Conservation (phyloP, 164 flowering plant species). For the Magnolia officinalis region DNA sequence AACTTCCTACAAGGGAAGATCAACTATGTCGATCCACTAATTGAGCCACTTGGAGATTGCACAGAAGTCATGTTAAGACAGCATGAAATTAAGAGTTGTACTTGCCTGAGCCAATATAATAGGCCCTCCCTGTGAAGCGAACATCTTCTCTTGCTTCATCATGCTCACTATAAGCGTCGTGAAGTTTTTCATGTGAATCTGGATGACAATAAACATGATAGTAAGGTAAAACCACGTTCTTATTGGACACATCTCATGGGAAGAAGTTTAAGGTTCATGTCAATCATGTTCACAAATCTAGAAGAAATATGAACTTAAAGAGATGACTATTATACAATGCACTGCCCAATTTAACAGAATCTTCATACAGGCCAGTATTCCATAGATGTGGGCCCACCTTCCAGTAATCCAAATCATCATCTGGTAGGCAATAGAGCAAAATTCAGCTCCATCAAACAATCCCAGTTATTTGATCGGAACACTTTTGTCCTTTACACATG, state of each 20-base stretch:
- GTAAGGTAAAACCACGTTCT: background rate
- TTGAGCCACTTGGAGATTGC: no score
- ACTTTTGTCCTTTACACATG: background rate
- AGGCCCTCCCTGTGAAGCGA: constrained; percentile 98
- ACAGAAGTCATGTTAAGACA: background rate
- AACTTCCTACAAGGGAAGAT: no score
- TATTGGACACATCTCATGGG: background rate
- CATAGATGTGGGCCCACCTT: background rate
- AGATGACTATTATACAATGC: no score
- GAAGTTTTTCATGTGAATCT: constrained; percentile 90
- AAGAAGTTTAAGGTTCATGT: background rate
- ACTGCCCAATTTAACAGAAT: background rate
- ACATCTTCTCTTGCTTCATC: constrained; percentile 89
- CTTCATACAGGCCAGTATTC: background rate
- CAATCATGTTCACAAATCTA: background rate
- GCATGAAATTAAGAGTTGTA: constrained; percentile 4
- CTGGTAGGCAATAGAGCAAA: background rate
- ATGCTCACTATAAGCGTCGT: constrained; percentile 66
- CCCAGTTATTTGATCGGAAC: background rate
- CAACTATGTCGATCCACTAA: no score
- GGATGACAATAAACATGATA: constrained; percentile 13
- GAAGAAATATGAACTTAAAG: background rate
- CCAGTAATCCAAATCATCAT: background rate
- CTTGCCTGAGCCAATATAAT: constrained; percentile 96
- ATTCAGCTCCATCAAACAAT: background rate